phyloP scores from a whole-genome alignment of 495 filamentous ascomycete genomes.

The Penicillium flavigenum region DNA sequence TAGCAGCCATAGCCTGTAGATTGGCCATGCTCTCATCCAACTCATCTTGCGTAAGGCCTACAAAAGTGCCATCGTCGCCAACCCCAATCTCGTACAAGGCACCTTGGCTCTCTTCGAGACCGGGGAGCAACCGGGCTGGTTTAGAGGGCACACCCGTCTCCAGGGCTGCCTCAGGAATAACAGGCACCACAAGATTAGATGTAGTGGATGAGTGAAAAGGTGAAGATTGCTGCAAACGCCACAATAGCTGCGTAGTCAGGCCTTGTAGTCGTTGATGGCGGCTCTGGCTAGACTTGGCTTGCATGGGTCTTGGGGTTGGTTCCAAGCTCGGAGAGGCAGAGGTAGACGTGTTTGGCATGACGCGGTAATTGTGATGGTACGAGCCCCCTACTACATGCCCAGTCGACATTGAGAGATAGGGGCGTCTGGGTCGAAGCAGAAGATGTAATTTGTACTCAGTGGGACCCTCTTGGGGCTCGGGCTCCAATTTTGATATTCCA shows the following conservation, averaged over 20 bases:
- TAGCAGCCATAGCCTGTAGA: slow-evolving; percentile 84
- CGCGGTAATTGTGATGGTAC: slow-evolving; percentile 49
- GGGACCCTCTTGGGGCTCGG: slow-evolving; percentile 91
- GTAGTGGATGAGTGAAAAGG: slow-evolving; percentile 81
- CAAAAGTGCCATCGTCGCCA: slow-evolving; percentile 87
- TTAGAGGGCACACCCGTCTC: slow-evolving; percentile 55
- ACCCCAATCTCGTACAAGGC: slow-evolving; percentile 97
- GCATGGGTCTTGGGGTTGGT: slow-evolving; percentile 25
- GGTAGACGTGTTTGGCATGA: slow-evolving; percentile 21
- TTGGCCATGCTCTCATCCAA: slow-evolving; percentile 85
- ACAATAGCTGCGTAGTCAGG: slow-evolving; percentile 90
- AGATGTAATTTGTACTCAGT: slow-evolving; percentile 97
- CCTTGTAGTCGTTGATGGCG: slow-evolving; percentile 84
- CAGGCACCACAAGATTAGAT: slow-evolving; percentile 66
- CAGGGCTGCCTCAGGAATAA: slow-evolving; percentile 62
- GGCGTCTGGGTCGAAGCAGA: slow-evolving; percentile 74
- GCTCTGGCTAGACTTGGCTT: slow-evolving; percentile 43
- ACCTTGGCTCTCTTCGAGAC: slow-evolving; percentile 87
- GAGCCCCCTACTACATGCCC: slow-evolving; percentile 60
- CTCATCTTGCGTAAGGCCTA: slow-evolving; percentile 87
- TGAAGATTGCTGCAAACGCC: slow-evolving; percentile 92
- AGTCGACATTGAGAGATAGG: slow-evolving; percentile 63
- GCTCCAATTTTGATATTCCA: slow-evolving; percentile 72
- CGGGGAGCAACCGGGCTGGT: slow-evolving; percentile 66
- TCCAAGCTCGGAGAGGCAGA: slow-evolving; percentile 28